phyloP scores from a whole-genome alignment of 148 eudicot species.

The Chenopodium quinoa region DNA sequence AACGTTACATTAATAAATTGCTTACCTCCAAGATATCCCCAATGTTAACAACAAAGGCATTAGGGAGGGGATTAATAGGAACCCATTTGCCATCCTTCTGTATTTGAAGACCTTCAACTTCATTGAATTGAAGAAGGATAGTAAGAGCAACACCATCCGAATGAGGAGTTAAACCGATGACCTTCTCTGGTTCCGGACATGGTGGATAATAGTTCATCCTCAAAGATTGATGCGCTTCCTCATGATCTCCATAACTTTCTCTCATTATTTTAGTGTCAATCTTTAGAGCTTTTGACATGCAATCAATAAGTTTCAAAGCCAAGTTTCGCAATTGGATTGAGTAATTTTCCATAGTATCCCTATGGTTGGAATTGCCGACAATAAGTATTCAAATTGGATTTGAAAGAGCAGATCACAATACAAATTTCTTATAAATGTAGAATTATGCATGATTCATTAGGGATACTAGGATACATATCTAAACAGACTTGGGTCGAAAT shows the following conservation, averaged over 20 bases:
- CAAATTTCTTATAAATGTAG: too few species aligned
- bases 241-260: conserved; percentile 13
- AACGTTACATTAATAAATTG: neutral
- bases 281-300: conserved; percentile 27
- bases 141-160: conserved; percentile 32
- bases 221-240: neutral
- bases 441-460: too few species aligned
- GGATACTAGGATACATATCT: too few species aligned
- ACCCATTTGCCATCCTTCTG: conserved; percentile 34
- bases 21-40: conserved; percentile 37
- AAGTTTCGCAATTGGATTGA: conserved; percentile 13
- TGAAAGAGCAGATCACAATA: too few species aligned
- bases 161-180: conserved; percentile 37
- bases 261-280: conserved; percentile 17
- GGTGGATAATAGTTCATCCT: conserved; percentile 36
- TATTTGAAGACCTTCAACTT: conserved; percentile 31
- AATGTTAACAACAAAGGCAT: conserved; percentile 34
- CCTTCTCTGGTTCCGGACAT: conserved; percentile 33
- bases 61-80: conserved; percentile 23
- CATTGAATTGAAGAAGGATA: conserved; percentile 29
- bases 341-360: conserved; percentile 31
- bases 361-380: neutral
- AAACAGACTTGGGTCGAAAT: too few species aligned
- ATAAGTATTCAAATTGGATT: too few species aligned
- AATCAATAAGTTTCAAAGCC: conserved; percentile 17